phyloP scores from a whole-genome alignment of 148 eudicot species.

The Amaranthus hypochondriacus region DNA sequence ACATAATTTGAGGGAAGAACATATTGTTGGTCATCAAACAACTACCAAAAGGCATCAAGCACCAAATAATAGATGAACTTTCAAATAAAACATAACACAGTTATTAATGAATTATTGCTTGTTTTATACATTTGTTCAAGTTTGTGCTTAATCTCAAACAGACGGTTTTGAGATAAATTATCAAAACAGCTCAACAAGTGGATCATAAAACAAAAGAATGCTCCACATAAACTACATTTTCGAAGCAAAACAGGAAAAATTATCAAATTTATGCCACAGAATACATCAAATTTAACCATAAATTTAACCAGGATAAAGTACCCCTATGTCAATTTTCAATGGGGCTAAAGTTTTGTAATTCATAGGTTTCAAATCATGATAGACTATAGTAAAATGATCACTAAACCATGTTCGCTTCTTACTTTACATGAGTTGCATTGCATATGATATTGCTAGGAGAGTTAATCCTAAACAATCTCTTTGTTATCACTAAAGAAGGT shows the following conservation, averaged over 20 bases:
- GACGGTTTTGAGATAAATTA: background rate
- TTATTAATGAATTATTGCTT: background rate
- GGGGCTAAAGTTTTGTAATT: too few relatives aligned
- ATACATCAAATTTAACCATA: background rate
- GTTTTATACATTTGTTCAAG: too few relatives aligned
- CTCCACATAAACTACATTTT: background rate
- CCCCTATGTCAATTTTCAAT: too few relatives aligned
- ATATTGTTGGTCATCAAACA: background rate
- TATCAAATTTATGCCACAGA: background rate
- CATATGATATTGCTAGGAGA: too few relatives aligned
- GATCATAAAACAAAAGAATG: background rate
- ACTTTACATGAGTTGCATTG: too few relatives aligned
- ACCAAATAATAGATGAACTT: background rate
- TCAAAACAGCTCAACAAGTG: background rate
- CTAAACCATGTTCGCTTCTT: too few relatives aligned
- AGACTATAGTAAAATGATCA: too few relatives aligned
- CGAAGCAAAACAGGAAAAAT: background rate
- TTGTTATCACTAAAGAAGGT: too few relatives aligned
- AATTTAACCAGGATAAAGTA: background rate
- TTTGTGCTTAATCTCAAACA: too few relatives aligned
- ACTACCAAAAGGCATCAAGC: background rate
- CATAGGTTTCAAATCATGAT: too few relatives aligned
- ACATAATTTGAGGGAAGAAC: background rate
- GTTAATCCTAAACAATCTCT: too few relatives aligned
- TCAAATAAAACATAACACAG: background rate